Percentiles rank a stretch among this genome's conserved stretches.
Evolutionary conservation across 2,329 filamentous ascomycete species (phyloP).

Genomic region (Cercospora sp.): DNA sequence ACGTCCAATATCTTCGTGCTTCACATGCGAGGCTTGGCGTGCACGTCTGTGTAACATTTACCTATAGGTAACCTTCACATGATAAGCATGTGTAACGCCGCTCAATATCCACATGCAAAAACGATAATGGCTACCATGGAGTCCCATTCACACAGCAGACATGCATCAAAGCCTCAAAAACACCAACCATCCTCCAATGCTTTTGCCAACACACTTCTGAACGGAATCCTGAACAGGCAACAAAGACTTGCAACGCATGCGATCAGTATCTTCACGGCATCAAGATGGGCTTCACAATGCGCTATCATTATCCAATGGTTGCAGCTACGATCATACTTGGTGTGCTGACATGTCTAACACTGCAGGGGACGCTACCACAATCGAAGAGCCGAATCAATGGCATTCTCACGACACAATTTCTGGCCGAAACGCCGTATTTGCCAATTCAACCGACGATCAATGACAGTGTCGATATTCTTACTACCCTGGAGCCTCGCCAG

Average conservation of each 20-base stretch:
- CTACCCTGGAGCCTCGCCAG: not conserved
- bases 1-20: not conserved
- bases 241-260: not conserved
- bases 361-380: not conserved
- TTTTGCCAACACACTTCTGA: not conserved
- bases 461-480: not conserved
- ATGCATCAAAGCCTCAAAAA: not conserved
- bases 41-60: not conserved
- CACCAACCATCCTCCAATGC: not conserved
- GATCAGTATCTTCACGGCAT: not conserved
- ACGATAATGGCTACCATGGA: not conserved
- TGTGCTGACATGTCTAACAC: not conserved
- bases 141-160: not conserved
- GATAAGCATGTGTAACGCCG: not conserved
- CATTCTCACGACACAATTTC: not conserved
- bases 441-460: not conserved
- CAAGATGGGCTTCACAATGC: not conserved
- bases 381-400: not conserved
- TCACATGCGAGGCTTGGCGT: not conserved
- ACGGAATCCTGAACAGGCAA: not conserved
- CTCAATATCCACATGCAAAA: not conserved
- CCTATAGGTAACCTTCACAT: not conserved
- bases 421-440: not conserved
- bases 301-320: not conserved
- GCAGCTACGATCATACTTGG: not conserved